Evolutionary conservation across 345 rosid species (phyloP).

Genomic region (Turnera subulata): DNA sequence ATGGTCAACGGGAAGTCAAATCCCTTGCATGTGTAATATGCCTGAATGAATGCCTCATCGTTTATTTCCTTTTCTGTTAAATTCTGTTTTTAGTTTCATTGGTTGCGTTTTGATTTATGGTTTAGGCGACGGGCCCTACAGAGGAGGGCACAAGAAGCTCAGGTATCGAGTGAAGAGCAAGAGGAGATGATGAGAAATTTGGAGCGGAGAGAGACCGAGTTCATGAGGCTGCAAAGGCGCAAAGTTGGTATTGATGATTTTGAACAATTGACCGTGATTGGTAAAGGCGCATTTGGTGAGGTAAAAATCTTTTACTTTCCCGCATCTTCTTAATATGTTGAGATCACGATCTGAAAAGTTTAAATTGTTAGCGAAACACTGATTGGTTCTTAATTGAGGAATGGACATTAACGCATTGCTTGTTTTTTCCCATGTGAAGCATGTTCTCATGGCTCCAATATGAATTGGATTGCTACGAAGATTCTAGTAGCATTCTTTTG

Average conservation of each 20-base stretch:
- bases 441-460: too few relatives aligned
- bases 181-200: conserved; percentile 85
- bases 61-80: neutral
- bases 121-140: conserved; percentile 76
- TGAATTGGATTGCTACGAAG: too few relatives aligned
- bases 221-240: conserved; percentile 91
- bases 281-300: conserved; percentile 99
- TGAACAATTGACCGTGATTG: conserved; percentile 78
- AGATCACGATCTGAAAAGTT: too few relatives aligned
- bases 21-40: conserved; percentile 3
- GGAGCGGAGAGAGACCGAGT: conserved; percentile 87
- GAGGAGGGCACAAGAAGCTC: conserved; percentile 80
- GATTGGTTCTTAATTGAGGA: too few relatives aligned
- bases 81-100: neutral
- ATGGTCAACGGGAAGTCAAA: conserved; percentile 7
- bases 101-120: conserved; percentile 1
- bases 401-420: too few relatives aligned
- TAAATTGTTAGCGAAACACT: too few relatives aligned
- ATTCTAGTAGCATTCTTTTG: too few relatives aligned
- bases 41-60: neutral
- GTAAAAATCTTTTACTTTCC: too few relatives aligned
- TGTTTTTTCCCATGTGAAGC: too few relatives aligned
- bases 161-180: conserved; percentile 73
- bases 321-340: too few relatives aligned
- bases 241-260: conserved; percentile 94